These are phyloP conservation scores for Penicillium paxilli DNA, from an alignment of 495 filamentous ascomycete genomes.

Conservation along the genomic window DNA sequence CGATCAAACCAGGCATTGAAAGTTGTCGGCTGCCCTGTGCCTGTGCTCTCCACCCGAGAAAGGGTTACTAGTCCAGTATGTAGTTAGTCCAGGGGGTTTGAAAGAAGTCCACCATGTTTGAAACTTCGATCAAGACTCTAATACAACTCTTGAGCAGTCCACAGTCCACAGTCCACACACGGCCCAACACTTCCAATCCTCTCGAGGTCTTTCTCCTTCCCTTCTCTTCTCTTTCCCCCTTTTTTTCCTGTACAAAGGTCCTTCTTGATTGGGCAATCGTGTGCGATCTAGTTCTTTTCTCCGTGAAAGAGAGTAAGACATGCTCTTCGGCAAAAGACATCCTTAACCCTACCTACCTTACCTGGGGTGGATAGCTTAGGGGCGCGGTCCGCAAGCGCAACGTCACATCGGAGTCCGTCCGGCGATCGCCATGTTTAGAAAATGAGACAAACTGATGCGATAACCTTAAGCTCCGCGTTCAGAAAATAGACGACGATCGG, in stretches of 20 bases:
- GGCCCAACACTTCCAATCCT: not conserved
- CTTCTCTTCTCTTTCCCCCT: not conserved
- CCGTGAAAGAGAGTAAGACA: conserved; percentile 7
- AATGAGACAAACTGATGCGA: conserved; percentile 17
- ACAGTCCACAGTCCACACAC: not conserved
- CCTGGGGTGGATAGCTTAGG: not conserved
- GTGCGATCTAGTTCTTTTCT: conserved; percentile 1
- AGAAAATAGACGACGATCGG: not conserved
- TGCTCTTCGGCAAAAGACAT: not conserved
- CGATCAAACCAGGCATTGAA: conserved; percentile 36
- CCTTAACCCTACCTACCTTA: too few relatives aligned
- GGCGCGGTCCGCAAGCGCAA: not conserved
- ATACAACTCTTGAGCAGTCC: not conserved
- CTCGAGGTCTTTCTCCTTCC: too few relatives aligned
- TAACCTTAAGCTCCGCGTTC: not conserved
- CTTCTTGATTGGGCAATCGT: conserved; percentile 3
- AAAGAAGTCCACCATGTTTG: not conserved
- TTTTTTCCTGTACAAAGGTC: not conserved
- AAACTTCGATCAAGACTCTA: conserved; percentile 15
- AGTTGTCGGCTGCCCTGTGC: conserved; percentile 14
- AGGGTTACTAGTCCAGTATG: not conserved
- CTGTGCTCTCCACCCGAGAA: conserved; percentile 14
- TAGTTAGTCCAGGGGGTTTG: conserved; percentile 8
- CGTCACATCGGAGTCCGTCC: not conserved
- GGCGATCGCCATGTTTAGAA: conserved; percentile 6